Evolutionary conservation across 768 basidiomycete species (phyloP).

Genomic region (Lentinula sp.): DNA sequence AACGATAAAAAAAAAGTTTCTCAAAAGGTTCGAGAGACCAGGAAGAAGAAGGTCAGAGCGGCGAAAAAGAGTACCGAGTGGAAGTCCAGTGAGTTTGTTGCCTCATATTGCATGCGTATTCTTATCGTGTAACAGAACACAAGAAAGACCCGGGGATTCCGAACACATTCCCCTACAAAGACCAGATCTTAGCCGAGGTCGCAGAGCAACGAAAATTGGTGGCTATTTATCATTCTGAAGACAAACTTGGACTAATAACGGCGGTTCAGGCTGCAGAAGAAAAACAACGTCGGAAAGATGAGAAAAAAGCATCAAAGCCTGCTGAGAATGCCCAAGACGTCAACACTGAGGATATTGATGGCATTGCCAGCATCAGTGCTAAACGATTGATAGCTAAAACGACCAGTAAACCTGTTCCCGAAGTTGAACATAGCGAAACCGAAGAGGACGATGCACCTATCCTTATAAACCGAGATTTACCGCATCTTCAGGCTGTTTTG

Average conservation of each 20-base stretch:
- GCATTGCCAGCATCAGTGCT: conserved; percentile 39
- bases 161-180: conserved; percentile 90
- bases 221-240: conserved; percentile 15
- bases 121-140: conserved; percentile 40
- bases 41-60: conserved; percentile 68
- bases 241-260: not conserved
- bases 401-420: conserved; percentile 21
- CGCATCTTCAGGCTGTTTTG: conserved; percentile 59
- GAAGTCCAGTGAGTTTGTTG: conserved; percentile 67
- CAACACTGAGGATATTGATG: conserved; percentile 24
- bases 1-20: conserved; percentile 67
- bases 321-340: conserved; percentile 34
- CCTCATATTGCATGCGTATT: too few species aligned
- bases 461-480: conserved; percentile 57
- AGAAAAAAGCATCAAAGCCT: conserved; percentile 42
- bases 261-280: conserved; percentile 63
- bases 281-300: conserved; percentile 61
- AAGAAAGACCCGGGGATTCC: conserved; percentile 92
- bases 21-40: conserved; percentile 70
- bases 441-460: conserved; percentile 53
- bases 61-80: conserved; percentile 78
- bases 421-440: conserved; percentile 22
- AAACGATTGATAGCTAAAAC: conserved; percentile 30
- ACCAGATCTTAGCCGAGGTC: conserved; percentile 87
- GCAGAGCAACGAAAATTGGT: conserved; percentile 76